Percentiles rank a stretch among this genome's conserved stretches.
phyloP scores from a whole-genome alignment of 176 grass and related monocot species.

The Leersia perrieri region DNA sequence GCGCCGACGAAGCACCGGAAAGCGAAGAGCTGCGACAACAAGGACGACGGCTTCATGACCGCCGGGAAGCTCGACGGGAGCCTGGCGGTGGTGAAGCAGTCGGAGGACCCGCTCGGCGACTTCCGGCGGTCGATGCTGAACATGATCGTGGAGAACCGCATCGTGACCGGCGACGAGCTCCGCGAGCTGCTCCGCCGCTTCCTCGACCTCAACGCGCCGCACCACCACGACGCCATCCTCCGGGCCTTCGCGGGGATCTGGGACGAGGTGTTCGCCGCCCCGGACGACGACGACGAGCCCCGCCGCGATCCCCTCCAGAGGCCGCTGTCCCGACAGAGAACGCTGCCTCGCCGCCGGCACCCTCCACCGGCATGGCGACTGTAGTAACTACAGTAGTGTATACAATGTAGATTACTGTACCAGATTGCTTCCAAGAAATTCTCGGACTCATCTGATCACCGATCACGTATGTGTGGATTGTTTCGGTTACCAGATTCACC shows the following conservation, averaged over 20 bases:
- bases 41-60: neutral
- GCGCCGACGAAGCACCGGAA: slow-evolving; percentile 26
- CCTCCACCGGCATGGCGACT: slow-evolving; percentile 28
- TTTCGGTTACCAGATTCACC: neutral
- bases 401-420: neutral
- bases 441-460: neutral
- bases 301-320: neutral
- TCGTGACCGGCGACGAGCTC: slow-evolving; percentile 53
- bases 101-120: slow-evolving; percentile 55
- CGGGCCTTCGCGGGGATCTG: slow-evolving; percentile 80
- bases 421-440: slow-evolving; percentile 23
- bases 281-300: no score
- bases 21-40: slow-evolving; percentile 28
- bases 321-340: neutral
- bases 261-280: slow-evolving; percentile 49
- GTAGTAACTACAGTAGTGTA: neutral
- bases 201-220: slow-evolving; percentile 73
- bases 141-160: slow-evolving; percentile 71
- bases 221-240: slow-evolving; percentile 69
- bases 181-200: slow-evolving; percentile 62
- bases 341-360: slow-evolving; percentile 22
- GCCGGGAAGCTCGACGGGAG: slow-evolving; percentile 33
- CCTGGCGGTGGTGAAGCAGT: slow-evolving; percentile 60
- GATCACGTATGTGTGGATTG: slow-evolving; percentile 7
- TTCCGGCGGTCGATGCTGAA: slow-evolving; percentile 71